These are phyloP conservation scores for Picea abies DNA, from an alignment of 83 land plant species.

Conservation along the genomic window DNA sequence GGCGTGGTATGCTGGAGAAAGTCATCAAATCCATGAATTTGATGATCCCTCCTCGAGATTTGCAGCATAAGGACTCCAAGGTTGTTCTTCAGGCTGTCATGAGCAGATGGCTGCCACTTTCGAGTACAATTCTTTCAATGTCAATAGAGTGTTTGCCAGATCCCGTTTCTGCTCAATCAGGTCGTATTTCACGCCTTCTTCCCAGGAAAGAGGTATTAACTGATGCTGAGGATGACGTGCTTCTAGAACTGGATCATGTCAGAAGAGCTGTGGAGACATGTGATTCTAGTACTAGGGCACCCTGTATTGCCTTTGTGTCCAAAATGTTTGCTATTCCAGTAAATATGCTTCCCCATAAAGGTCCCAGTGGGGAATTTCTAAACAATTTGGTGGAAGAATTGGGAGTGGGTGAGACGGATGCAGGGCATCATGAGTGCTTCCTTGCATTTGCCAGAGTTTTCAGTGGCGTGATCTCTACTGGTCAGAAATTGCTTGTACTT, in stretches of 20 bases:
- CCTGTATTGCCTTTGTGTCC: constrained; percentile 89
- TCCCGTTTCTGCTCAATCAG: constrained; percentile 73
- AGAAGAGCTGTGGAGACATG: constrained; percentile 76
- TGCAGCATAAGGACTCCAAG: constrained; percentile 81
- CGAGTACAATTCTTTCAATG: constrained; percentile 78
- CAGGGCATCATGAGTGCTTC: constrained; percentile 69
- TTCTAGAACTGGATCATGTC: constrained; percentile 63
- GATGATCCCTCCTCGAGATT: constrained; percentile 70
- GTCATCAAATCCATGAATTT: constrained; percentile 82
- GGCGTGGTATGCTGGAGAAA: constrained; percentile 61
- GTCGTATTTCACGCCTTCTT: constrained; percentile 63
- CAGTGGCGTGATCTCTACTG: constrained; percentile 70
- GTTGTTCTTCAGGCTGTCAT: constrained; percentile 81
- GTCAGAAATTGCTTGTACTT: constrained; percentile 82
- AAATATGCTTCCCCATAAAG: constrained; percentile 72
- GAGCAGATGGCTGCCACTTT: constrained; percentile 92
- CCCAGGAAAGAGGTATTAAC: constrained; percentile 48
- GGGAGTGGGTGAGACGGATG: constrained; percentile 62
- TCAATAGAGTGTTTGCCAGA: constrained; percentile 81
- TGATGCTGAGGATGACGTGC: constrained; percentile 28
- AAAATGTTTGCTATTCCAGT: constrained; percentile 93
- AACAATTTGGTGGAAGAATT: constrained; percentile 32
- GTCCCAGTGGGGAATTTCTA: constrained; percentile 59
- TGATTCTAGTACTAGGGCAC: constrained; percentile 67
- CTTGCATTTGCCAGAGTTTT: constrained; percentile 95